These are phyloP conservation scores for Meira miltonrushii DNA, from an alignment of 1,284 basidiomycete species.

Conservation along the genomic window DNA sequence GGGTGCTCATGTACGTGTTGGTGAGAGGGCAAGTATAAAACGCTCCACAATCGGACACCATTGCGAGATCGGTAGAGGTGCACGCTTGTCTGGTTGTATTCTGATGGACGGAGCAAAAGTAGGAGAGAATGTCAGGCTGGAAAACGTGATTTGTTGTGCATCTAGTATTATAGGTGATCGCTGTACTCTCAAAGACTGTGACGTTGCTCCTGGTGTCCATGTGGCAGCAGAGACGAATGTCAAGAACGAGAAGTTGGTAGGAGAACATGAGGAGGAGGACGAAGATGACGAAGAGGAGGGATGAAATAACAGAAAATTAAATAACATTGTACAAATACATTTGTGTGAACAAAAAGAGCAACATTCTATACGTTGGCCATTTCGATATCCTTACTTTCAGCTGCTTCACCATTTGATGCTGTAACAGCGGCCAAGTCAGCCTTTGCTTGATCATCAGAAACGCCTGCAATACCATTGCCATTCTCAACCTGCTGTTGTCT, in stretches of 20 bases:
- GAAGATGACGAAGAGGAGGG: conserved; percentile 13
- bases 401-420: no score
- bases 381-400: no score
- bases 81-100: conserved; percentile 77
- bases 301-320: conserved; percentile 4
- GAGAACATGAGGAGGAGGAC: conserved; percentile 16
- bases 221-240: conserved; percentile 54
- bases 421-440: no score
- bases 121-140: conserved; percentile 80
- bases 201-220: conserved; percentile 82
- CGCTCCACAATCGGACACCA: conserved; percentile 81
- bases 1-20: conserved; percentile 72
- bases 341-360: no score
- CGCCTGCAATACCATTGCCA: not conserved
- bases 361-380: no score
- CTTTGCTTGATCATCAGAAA: no score
- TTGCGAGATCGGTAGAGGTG: conserved; percentile 79
- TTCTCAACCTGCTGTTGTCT: not conserved
- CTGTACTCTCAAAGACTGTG: conserved; percentile 72
- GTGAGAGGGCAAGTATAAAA: conserved; percentile 80
- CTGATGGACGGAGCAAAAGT: conserved; percentile 83
- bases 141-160: conserved; percentile 78
- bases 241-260: conserved; percentile 41
- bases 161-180: conserved; percentile 75
- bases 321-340: no score